Conservation (phyloP, 805 yeast genomes). For the Vanderwaltozyma verrucispora region DNA sequence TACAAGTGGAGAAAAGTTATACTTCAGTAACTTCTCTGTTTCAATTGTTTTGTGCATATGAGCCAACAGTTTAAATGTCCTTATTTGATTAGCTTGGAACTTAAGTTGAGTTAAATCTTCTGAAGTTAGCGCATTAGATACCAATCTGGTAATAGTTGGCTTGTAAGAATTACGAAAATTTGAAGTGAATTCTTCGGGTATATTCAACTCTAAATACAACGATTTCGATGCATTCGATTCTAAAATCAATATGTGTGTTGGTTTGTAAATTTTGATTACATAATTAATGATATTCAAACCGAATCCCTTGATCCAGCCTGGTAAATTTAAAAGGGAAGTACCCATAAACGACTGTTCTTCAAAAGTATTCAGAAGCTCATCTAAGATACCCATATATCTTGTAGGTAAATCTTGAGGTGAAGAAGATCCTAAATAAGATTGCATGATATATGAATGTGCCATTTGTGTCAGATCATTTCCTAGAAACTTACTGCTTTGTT, state of each 20-base stretch:
- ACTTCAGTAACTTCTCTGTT: slow-evolving; percentile 9
- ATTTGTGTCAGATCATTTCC: slow-evolving; percentile 21
- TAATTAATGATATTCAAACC: slow-evolving; percentile 58
- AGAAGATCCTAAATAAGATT: slow-evolving; percentile 48
- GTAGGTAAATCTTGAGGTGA: slow-evolving; percentile 61
- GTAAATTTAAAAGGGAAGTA: slow-evolving; percentile 57
- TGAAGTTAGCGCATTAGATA: slow-evolving; percentile 29
- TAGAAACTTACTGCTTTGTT: slow-evolving; percentile 9
- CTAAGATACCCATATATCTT: slow-evolving; percentile 38
- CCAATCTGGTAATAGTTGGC: slow-evolving; percentile 24
- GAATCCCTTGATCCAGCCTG: slow-evolving; percentile 88
- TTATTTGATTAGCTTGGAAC: slow-evolving; percentile 42
- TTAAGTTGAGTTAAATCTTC: slow-evolving; percentile 4
- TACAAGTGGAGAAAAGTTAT: slow-evolving; percentile 37
- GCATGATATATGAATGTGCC: slow-evolving; percentile 8
- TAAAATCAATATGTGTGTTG: slow-evolving; percentile 49
- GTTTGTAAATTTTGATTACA: slow-evolving; percentile 36
- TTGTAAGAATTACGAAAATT: slow-evolving; percentile 21
- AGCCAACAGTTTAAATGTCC: slow-evolving; percentile 41
- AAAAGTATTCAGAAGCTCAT: slow-evolving; percentile 29
- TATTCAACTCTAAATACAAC: slow-evolving; percentile 19
- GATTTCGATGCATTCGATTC: slow-evolving; percentile 26
- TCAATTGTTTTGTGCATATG: slow-evolving; percentile 39
- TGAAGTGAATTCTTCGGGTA: slow-evolving; percentile 22
- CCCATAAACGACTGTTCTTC: slow-evolving; percentile 27